A percentile compares a stretch with the other conserved stretches of the same genome.
phyloP scores from a whole-genome alignment of 1,139 yeast species.

The Spathaspora sp. region DNA sequence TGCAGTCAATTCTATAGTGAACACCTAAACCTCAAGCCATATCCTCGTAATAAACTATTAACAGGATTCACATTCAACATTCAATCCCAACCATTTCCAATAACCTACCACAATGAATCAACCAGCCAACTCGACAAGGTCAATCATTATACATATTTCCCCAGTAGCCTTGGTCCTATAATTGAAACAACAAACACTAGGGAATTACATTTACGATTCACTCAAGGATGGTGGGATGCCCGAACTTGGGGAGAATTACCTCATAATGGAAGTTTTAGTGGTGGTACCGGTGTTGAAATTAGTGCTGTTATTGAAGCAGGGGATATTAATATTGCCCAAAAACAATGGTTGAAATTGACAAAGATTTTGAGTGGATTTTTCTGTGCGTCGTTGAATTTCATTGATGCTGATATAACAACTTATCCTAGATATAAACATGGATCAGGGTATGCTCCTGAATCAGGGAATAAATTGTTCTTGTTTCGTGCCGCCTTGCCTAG shows the following conservation, averaged over 20 bases:
- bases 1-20: conserved; percentile 47
- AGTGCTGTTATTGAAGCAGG: conserved; percentile 83
- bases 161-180: conserved; percentile 79
- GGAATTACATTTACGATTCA: conserved; percentile 79
- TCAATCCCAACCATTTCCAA: conserved; percentile 47
- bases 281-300: conserved; percentile 95
- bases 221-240: conserved; percentile 96
- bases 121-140: neutral
- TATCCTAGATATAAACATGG: conserved; percentile 47
- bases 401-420: conserved; percentile 78
- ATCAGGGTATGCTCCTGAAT: conserved; percentile 18
- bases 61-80: conserved; percentile 69
- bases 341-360: conserved; percentile 69
- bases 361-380: conserved; percentile 86
- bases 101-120: conserved; percentile 18
- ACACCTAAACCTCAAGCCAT: conserved; percentile 58
- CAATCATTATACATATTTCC: conserved; percentile 72
- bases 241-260: conserved; percentile 88
- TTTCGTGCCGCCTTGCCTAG: conserved; percentile 88
- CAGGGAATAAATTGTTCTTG: conserved; percentile 46
- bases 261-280: conserved; percentile 64
- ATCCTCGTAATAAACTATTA: conserved; percentile 67
- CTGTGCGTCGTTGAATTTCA: conserved; percentile 91
- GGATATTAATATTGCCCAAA: conserved; percentile 51
- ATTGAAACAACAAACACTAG: conserved; percentile 64